These are phyloP conservation scores for Massarina eburnea DNA, from an alignment of 2,329 filamentous ascomycete genomes.

Conservation along the genomic window DNA sequence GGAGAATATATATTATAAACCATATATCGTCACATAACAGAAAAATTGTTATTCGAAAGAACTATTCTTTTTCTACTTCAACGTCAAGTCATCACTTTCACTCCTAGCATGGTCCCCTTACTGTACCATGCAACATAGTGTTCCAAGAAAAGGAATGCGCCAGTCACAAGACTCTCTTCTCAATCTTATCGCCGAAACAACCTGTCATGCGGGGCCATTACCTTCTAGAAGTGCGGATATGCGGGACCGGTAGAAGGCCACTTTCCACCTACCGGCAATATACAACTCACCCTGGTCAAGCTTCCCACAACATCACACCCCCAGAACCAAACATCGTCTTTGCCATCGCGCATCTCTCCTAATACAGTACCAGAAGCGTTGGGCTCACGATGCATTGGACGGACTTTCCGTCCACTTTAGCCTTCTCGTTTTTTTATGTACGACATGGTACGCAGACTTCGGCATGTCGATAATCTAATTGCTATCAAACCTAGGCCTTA, in stretches of 20 bases:
- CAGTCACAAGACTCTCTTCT: not conserved
- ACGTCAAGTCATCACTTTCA: too few species aligned
- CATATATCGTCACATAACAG: too few species aligned
- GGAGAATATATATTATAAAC: too few species aligned
- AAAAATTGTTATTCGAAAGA: too few species aligned
- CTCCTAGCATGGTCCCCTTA: too few species aligned
- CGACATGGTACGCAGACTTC: too few species aligned
- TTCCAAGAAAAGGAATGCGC: not conserved
- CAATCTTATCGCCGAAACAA: not conserved
- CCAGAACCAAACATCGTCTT: slow-evolving; percentile 5
- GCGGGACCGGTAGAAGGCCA: slow-evolving; percentile 6
- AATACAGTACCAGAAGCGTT: not conserved
- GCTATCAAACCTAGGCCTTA: slow-evolving; percentile 3
- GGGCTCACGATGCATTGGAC: not conserved
- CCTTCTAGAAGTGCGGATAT: slow-evolving; percentile 1
- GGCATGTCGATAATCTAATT: not conserved
- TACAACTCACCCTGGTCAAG: slow-evolving; percentile 4
- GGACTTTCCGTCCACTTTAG: not conserved
- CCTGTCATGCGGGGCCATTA: slow-evolving; percentile 3
- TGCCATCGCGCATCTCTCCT: too few species aligned
- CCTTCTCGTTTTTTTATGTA: not conserved
- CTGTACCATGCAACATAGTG: too few species aligned
- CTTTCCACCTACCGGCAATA: slow-evolving; percentile 9
- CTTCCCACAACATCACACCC: slow-evolving; percentile 19
- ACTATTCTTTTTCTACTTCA: too few species aligned